Conservation (phyloP, 1,284 basidiomycete species). For the Athelia sp. region DNA sequence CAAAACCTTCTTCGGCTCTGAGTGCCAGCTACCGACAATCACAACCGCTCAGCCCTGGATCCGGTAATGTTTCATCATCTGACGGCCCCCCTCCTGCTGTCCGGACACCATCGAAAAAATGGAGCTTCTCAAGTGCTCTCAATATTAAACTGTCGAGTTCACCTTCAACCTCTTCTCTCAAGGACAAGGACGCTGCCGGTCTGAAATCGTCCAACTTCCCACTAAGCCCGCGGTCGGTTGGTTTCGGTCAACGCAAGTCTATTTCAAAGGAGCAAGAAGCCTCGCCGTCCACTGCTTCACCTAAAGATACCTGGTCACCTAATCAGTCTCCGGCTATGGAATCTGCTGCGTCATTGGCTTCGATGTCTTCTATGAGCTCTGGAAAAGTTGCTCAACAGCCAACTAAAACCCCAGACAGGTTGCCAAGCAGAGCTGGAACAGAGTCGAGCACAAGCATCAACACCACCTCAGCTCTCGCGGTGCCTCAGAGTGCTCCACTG, state of each 20-base stretch:
- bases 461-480: constrained; percentile 45
- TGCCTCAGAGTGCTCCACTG: constrained; percentile 49
- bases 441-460: constrained; percentile 69
- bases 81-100: constrained; percentile 37
- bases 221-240: constrained; percentile 59
- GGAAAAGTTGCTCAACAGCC: constrained; percentile 32
- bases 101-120: constrained; percentile 88
- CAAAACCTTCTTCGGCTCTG: constrained; percentile 27
- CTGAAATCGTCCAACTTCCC: no score
- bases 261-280: constrained; percentile 58
- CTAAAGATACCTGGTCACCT: constrained; percentile 59
- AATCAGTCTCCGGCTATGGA: constrained; percentile 68
- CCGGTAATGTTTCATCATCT: constrained; percentile 32
- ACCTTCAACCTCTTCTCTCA: constrained; percentile 50
- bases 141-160: constrained; percentile 73
- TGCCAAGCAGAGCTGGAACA: constrained; percentile 61
- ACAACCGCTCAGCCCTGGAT: constrained; percentile 29
- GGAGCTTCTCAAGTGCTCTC: constrained; percentile 92
- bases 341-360: constrained; percentile 68
- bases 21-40: constrained; percentile 24
- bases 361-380: constrained; percentile 68
- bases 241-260: constrained; percentile 62
- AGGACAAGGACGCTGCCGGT: constrained; percentile 32
- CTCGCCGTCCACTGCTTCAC: constrained; percentile 32
- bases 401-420: constrained; percentile 54